Conservation (phyloP, 2,329 filamentous ascomycete species). For the Botrytis pseudocinerea region DNA sequence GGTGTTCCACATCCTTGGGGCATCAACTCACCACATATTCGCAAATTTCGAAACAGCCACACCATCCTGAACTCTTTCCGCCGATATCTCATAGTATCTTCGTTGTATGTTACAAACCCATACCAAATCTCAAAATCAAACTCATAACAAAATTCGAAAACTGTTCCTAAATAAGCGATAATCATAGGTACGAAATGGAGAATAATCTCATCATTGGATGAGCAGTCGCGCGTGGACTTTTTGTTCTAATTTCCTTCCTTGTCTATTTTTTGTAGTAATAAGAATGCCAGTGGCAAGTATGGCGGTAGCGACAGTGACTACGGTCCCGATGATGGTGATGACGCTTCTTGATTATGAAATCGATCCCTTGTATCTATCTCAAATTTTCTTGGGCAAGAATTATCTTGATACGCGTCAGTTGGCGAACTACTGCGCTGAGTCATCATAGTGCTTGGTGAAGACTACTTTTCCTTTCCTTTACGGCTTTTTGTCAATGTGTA, state of each 20-base stretch:
- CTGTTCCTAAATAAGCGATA: no score
- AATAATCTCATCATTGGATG: neutral
- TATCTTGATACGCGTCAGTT: no score
- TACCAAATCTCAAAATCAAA: neutral
- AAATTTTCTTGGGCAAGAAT: neutral
- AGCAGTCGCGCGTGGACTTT: neutral
- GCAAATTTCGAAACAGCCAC: neutral
- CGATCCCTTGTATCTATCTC: neutral
- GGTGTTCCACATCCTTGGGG: neutral
- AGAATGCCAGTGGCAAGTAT: accelerated
- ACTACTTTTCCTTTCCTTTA: no score
- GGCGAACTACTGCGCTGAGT: neutral
- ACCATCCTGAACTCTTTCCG: neutral
- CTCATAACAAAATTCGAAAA: neutral
- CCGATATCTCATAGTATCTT: neutral
- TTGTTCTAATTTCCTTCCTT: neutral
- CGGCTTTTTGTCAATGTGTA: neutral
- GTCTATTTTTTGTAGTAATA: neutral
- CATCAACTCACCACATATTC: neutral
- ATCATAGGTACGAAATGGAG: neutral
- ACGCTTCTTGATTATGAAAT: neutral
- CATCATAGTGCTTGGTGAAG: neutral
- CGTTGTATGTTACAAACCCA: neutral
- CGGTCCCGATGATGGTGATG: neutral
- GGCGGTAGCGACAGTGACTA: neutral